phyloP scores from a whole-genome alignment of 202 grass and related monocot genomes.

The Saccharum hybrid region DNA sequence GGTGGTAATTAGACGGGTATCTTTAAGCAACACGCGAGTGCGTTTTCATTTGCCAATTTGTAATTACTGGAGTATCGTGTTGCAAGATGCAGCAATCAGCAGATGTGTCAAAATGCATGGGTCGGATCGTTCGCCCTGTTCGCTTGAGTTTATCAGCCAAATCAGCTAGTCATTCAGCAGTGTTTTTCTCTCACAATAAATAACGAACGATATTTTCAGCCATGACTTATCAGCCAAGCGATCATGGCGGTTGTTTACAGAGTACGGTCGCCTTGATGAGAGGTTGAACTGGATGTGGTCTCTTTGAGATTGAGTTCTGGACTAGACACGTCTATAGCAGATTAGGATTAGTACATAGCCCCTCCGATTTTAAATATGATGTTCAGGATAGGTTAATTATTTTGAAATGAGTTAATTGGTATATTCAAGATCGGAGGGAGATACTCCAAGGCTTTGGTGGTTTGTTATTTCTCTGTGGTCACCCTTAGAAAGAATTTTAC shows the following conservation, averaged over 20 bases:
- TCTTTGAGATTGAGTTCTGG: not conserved
- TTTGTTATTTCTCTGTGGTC: not conserved
- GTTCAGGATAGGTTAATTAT: no score
- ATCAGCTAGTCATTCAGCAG: no score
- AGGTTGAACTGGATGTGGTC: not conserved
- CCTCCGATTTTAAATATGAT: no score
- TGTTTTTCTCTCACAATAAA: no score
- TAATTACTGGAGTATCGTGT: not conserved
- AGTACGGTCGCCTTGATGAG: no score
- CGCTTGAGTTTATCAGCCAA: no score
- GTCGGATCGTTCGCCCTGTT: no score
- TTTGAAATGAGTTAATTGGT: no score
- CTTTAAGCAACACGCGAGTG: not conserved
- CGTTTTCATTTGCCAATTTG: not conserved
- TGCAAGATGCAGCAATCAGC: not conserved
- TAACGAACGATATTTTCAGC: no score
- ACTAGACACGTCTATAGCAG: not conserved
- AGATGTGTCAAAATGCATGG: not conserved
- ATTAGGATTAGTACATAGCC: not conserved
- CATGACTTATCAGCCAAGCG: no score
- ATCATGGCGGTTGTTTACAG: no score
- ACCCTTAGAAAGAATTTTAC: not conserved
- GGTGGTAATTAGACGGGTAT: not conserved
- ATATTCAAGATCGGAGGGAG: no score
- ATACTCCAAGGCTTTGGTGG: not conserved